Base-by-base conservation (phyloP, 2,329 filamentous ascomycete species). In the Fonsecaea monophora region DNA sequence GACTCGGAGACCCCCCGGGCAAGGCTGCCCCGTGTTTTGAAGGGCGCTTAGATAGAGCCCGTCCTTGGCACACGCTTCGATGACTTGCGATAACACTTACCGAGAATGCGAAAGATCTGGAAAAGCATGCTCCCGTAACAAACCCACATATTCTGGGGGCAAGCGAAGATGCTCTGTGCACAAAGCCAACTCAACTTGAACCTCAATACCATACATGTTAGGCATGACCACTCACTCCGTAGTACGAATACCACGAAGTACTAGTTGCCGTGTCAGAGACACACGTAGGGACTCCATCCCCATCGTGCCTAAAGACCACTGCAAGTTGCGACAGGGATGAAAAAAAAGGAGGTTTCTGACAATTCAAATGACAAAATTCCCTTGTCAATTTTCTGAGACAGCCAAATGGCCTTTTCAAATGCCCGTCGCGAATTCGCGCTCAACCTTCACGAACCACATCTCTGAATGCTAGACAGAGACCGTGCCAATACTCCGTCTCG, bases 161-260 rank as follows among this genome's bases (percentile, higher is more conserved):
- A 50, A 50, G 45, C 45, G 45, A 50, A 50, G 15, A 12, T 50
- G 45, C 45, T 25, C 45, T 50, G 45, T 50, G 45, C 45, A 10
- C 15, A 50, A 50, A 50, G 45, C 1, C 45, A 10, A 50, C 8
- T 25, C 25, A 25, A 25, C 25, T 25, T 12, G 45, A 25, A 50
- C 45, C 45, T 50, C n/a, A n/a, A n/a, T n/a, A n/a, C n/a, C n/a
- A n/a, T n/a, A n/a, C n/a, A n/a, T n/a, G n/a, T n/a, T n/a, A n/a
- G n/a, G n/a, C n/a, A n/a, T n/a, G n/a, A n/a, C n/a, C n/a, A n/a
- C n/a, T n/a, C n/a, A n/a, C n/a, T n/a, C n/a, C n/a, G n/a, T n/a
- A n/a, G n/a, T n/a, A n/a, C n/a, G n/a, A n/a, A n/a, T n/a, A n/a
- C n/a, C n/a, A n/a, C n/a, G n/a, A n/a, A n/a, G n/a, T n/a, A n/a